A percentile compares a stretch with the other conserved stretches of the same genome.
phyloP scores from a whole-genome alignment of 2,329 filamentous ascomycete genomes.

The Apiospora marii region DNA sequence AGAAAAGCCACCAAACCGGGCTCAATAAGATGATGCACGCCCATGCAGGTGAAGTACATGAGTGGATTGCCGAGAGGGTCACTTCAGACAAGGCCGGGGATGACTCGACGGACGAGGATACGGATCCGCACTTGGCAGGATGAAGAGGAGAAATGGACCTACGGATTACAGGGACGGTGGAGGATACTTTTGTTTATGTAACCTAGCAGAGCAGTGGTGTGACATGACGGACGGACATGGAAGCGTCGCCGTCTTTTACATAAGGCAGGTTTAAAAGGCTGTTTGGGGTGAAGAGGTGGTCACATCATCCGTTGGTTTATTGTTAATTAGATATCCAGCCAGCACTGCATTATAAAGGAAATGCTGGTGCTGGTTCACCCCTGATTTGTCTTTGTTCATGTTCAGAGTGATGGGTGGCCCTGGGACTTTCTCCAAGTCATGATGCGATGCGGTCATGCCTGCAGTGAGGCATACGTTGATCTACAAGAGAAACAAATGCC shows the following conservation, averaged over 20 bases:
- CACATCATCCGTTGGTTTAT: neutral
- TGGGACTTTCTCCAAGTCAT: neutral
- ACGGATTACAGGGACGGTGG: neutral
- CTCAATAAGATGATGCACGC: conserved; percentile 64
- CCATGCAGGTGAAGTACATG: conserved; percentile 59
- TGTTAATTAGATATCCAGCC: neutral
- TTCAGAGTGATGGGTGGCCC: neutral
- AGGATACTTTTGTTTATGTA: neutral
- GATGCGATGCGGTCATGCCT: neutral
- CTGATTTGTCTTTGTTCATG: neutral
- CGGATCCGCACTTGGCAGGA: conserved; percentile 28
- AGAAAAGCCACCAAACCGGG: conserved; percentile 56
- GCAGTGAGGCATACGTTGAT: neutral
- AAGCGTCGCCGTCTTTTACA: neutral
- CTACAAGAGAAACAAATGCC: neutral
- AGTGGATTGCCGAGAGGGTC: conserved; percentile 58
- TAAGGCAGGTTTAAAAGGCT: neutral
- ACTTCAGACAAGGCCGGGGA: conserved; percentile 47
- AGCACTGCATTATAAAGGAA: neutral
- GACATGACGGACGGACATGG: neutral
- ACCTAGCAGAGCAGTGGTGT: neutral
- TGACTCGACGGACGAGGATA: conserved; percentile 59
- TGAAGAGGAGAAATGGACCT: neutral
- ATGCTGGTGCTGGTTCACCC: neutral
- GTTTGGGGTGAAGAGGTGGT: neutral